These are phyloP conservation scores for Fusarium sp. DNA, from an alignment of 2,329 filamentous ascomycete species.

Conservation along the genomic window DNA sequence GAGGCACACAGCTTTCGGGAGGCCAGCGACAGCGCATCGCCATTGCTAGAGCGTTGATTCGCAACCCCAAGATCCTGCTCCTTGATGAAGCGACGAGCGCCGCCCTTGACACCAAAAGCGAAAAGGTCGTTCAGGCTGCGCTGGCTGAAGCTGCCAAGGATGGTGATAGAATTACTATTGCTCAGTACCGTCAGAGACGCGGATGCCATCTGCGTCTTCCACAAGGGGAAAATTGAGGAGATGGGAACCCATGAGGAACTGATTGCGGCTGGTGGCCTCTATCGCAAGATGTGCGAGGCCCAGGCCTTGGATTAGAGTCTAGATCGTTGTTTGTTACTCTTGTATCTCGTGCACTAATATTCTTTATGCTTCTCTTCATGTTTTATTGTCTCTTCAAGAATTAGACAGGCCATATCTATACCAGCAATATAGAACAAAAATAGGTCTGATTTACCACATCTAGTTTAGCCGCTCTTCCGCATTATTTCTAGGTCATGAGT, in stretches of 20 bases:
- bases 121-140: background rate
- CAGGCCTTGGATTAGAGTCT: background rate
- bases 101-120: background rate
- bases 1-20: background rate
- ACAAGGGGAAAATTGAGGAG: background rate
- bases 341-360: background rate
- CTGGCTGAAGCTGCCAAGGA: background rate
- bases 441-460: too few relatives aligned
- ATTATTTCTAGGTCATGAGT: background rate
- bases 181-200: background rate
- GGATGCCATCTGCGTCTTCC: background rate
- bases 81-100: background rate
- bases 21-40: background rate
- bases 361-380: background rate
- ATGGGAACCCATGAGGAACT: background rate
- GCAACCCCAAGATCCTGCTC: background rate
- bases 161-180: background rate
- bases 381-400: background rate
- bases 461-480: background rate
- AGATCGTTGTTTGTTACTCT: background rate
- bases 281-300: background rate
- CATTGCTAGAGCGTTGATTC: background rate
- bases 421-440: background rate
- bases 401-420: background rate
- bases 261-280: background rate